Conservation (phyloP, 75 land plant species). For the Pseudotsuga menziesii region DNA sequence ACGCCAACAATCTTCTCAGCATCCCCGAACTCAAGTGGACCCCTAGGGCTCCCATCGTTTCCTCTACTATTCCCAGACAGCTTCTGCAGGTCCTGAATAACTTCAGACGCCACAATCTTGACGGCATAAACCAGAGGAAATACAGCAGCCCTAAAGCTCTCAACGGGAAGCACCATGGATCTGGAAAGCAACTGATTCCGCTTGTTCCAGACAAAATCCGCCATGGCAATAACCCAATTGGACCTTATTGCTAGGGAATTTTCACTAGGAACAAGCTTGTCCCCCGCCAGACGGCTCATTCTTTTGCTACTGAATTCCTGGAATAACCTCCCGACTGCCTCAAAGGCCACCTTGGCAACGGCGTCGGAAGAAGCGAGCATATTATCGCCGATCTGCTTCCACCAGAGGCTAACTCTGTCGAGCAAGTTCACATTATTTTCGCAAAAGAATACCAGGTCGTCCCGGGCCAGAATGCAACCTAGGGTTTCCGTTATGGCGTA, state of each 20-base stretch:
- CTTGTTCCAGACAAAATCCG: conserved; percentile 80
- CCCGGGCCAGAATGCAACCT: conserved; percentile 86
- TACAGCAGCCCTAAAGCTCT: conserved; percentile 79
- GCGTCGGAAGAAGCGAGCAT: conserved; percentile 80
- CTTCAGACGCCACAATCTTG: conserved; percentile 86
- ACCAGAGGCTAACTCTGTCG: conserved; percentile 78
- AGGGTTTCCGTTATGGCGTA: conserved; percentile 81
- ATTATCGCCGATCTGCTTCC: conserved; percentile 71
- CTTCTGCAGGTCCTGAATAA: conserved; percentile 67
- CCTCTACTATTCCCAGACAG: conserved; percentile 41
- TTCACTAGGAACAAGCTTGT: conserved; percentile 85
- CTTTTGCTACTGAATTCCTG: conserved; percentile 85
- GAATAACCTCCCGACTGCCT: conserved; percentile 82
- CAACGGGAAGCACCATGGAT: conserved; percentile 70
- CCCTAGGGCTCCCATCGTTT: conserved; percentile 16
- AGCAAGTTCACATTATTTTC: conserved; percentile 64
- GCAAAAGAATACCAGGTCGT: conserved; percentile 88
- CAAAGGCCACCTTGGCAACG: conserved; percentile 83
- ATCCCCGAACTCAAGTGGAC: conserved; percentile 31
- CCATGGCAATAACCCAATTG: conserved; percentile 75
- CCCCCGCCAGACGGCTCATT: conserved; percentile 96
- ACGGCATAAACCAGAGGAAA: conserved; percentile 81
- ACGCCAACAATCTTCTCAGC: conserved; percentile 91
- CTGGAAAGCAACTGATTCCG: conserved; percentile 76
- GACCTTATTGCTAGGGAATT: conserved; percentile 91